phyloP scores from a whole-genome alignment of 805 yeast species.

The Pichia thaimueangensis region DNA sequence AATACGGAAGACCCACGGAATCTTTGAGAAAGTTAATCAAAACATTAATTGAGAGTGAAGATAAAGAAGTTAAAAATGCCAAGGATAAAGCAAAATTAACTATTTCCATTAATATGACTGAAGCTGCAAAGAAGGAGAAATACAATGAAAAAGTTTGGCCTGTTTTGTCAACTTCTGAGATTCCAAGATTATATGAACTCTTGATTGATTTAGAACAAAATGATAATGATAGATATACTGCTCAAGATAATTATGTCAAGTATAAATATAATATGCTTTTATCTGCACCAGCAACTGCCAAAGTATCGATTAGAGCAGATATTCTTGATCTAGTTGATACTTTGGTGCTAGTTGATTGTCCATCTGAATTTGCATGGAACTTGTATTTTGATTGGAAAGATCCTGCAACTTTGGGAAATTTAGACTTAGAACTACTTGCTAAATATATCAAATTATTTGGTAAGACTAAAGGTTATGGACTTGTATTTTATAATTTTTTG shows the following conservation, averaged over 20 bases:
- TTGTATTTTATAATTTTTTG: conserved; percentile 56
- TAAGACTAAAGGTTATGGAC: conserved; percentile 44
- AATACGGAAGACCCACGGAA: conserved; percentile 40
- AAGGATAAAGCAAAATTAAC: conserved; percentile 44
- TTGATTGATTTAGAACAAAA: conserved; percentile 53
- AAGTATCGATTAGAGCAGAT: conserved; percentile 34
- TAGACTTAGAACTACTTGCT: conserved; percentile 42
- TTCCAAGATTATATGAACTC: conserved; percentile 48
- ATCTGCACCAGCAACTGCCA: conserved; percentile 41
- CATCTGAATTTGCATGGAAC: conserved; percentile 63
- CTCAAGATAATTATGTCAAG: conserved; percentile 56
- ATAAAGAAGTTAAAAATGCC: conserved; percentile 33
- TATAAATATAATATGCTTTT: conserved; percentile 50
- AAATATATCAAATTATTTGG: conserved; percentile 53
- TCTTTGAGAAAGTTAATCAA: conserved; percentile 41
- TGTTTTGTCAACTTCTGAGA: conserved; percentile 41
- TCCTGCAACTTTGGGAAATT: conserved; percentile 38
- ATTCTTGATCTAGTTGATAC: conserved; percentile 58
- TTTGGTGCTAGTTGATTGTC: conserved; percentile 61
- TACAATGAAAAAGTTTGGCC: conserved; percentile 40
- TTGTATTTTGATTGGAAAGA: conserved; percentile 70
- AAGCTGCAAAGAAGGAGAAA: conserved; percentile 23
- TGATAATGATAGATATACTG: conserved; percentile 48
- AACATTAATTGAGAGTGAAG: conserved; percentile 36
- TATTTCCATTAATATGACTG: conserved; percentile 39